A percentile compares a stretch with the other conserved stretches of the same genome.
These are phyloP conservation scores for Neoarthrinium moseri DNA, from an alignment of 2,329 filamentous ascomycete species.

Conservation along the genomic window DNA sequence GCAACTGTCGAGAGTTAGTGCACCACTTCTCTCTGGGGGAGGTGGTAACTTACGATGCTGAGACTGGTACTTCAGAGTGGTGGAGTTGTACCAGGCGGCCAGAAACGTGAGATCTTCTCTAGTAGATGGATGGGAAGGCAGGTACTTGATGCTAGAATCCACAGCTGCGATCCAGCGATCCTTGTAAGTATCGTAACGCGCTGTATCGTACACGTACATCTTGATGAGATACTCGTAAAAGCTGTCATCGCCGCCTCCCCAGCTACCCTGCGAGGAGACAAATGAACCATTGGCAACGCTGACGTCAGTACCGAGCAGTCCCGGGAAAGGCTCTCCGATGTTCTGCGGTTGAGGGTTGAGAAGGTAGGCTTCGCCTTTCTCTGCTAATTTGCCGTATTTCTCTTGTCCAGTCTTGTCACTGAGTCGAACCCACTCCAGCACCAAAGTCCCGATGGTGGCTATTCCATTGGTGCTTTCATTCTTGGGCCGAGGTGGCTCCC, in stretches of 20 bases:
- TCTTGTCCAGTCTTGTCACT: conserved; percentile 70
- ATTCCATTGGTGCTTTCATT: conserved; percentile 63
- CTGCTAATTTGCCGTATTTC: conserved; percentile 64
- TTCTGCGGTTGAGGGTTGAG: conserved; percentile 60
- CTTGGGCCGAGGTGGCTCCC: conserved; percentile 50
- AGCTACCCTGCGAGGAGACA: conserved; percentile 66
- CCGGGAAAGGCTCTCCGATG: conserved; percentile 69
- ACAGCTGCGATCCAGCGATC: conserved; percentile 75
- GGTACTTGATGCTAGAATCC: conserved; percentile 70
- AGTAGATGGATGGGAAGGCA: conserved; percentile 65
- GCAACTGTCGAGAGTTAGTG: conserved; percentile 52
- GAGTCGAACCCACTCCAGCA: conserved; percentile 81
- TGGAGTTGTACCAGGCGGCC: conserved; percentile 50
- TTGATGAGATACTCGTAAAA: conserved; percentile 92
- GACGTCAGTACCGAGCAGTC: conserved; percentile 69
- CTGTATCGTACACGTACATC: conserved; percentile 79
- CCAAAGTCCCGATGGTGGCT: conserved; percentile 73
- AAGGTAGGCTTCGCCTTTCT: conserved; percentile 69
- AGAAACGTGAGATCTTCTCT: conserved; percentile 73
- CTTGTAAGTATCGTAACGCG: conserved; percentile 62
- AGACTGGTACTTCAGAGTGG: conserved; percentile 40
- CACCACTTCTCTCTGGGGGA: not conserved
- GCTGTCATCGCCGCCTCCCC: conserved; percentile 74
- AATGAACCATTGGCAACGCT: conserved; percentile 66
- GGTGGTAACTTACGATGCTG: conserved; percentile 43